Evolutionary conservation across 106 monocot species (phyloP).

Genomic region (Ottelia alismoides): DNA sequence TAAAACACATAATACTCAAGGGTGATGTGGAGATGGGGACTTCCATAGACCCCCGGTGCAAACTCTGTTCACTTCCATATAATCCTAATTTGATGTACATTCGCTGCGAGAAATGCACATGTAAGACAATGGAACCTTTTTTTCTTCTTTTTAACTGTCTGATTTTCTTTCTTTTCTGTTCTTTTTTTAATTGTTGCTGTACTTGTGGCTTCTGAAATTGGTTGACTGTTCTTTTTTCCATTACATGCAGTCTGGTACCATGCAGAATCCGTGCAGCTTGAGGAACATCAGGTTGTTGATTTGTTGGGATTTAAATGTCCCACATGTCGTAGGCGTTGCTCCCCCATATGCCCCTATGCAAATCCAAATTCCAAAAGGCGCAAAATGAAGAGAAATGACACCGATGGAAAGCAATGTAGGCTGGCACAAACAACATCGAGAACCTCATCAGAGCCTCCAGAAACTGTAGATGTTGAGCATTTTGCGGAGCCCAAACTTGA

Average conservation of each 20-base stretch:
- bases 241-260: constrained; percentile 82
- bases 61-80: constrained; percentile 48
- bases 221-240: too few relatives aligned
- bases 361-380: constrained; percentile 12
- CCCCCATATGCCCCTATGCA: constrained; percentile 51
- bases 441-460: not conserved
- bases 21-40: constrained; percentile 17
- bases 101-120: constrained; percentile 54
- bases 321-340: constrained; percentile 50
- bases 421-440: not conserved
- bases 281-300: constrained; percentile 45
- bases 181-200: constrained; percentile 11
- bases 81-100: constrained; percentile 57
- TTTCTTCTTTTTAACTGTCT: not conserved
- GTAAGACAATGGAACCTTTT: constrained; percentile 29
- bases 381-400: constrained; percentile 1
- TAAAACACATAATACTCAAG: constrained; percentile 41
- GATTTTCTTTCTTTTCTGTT: not conserved
- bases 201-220: too few relatives aligned
- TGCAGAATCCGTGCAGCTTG: constrained; percentile 64
- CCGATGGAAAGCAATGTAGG: constrained; percentile 6
- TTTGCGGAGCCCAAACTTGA: too few relatives aligned
- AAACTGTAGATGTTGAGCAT: too few relatives aligned
- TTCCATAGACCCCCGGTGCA: constrained; percentile 29
- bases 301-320: constrained; percentile 69